Conservation (phyloP, 352 stramenopile genomes). For the Pythium rishiriense region DNA sequence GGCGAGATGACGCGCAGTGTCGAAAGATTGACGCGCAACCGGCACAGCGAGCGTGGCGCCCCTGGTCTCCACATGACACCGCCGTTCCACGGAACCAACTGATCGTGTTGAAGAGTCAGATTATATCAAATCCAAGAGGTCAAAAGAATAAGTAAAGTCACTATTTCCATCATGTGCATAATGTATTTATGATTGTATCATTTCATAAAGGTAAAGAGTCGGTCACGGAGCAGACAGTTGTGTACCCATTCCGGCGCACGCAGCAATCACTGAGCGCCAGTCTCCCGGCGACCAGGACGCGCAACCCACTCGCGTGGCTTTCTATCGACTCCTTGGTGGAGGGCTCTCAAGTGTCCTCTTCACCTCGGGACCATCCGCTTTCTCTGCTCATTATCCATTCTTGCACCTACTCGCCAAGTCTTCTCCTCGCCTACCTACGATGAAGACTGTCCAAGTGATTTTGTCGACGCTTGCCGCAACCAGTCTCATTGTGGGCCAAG, state of each 20-base stretch:
- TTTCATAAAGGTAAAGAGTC: neutral
- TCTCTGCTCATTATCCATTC: neutral
- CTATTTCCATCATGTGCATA: neutral
- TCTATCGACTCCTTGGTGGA: no score
- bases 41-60: neutral
- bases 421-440: neutral
- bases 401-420: neutral
- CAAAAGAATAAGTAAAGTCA: neutral
- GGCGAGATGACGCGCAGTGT: neutral
- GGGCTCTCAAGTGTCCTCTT: neutral
- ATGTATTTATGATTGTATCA: neutral
- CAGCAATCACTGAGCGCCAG: neutral
- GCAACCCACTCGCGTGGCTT: neutral
- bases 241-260: neutral
- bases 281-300: neutral
- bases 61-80: neutral
- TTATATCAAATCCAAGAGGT: neutral
- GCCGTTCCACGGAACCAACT: constrained; percentile 3
- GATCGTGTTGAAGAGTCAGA: neutral
- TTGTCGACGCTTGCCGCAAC: neutral
- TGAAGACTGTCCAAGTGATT: constrained; percentile 8
- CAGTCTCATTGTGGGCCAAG: neutral
- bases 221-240: neutral
- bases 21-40: neutral
- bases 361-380: neutral